A percentile compares a stretch with the other conserved stretches of the same genome.
phyloP scores from a whole-genome alignment of 768 basidiomycete species.

The Lyophyllum atratum region DNA sequence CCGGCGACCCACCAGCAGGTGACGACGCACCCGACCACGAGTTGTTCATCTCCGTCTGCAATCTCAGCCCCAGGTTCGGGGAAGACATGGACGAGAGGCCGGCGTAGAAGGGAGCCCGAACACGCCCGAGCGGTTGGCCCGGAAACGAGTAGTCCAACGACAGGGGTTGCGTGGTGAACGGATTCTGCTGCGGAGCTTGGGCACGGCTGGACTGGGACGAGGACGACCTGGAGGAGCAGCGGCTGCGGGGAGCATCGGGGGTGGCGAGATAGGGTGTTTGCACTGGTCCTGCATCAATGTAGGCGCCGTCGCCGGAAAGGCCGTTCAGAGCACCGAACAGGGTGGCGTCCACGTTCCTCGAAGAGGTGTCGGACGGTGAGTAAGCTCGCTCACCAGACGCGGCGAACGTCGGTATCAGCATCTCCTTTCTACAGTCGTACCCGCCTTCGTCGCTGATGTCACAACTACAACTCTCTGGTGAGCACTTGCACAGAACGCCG shows the following conservation, averaged over 20 bases:
- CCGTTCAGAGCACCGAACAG: background rate
- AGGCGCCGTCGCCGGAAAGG: background rate
- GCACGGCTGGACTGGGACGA: conserved; percentile 33
- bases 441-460: conserved; percentile 16
- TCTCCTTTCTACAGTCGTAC: conserved; percentile 23
- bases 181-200: background rate
- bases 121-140: conserved; percentile 8
- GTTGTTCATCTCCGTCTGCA: conserved; percentile 2
- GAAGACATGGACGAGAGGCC: conserved; percentile 14
- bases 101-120: conserved; percentile 12
- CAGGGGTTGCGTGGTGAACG: conserved; percentile 8
- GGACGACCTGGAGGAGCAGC: conserved; percentile 21
- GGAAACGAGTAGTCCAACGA: conserved; percentile 1
- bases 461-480: conserved; percentile 20
- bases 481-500: conserved; percentile 23
- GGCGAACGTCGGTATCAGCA: conserved; percentile 12
- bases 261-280: background rate
- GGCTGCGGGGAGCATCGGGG: conserved; percentile 18
- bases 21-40: conserved; percentile 8
- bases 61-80: conserved; percentile 16
- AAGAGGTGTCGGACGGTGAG: background rate
- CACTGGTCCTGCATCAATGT: background rate
- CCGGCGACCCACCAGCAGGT: conserved; percentile 4
- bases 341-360: background rate
- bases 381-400: background rate